A percentile compares a stretch with the other conserved stretches of the same genome.
phyloP scores from a whole-genome alignment of 192 early-diverging fungal genomes.

The Backusella luteola region DNA sequence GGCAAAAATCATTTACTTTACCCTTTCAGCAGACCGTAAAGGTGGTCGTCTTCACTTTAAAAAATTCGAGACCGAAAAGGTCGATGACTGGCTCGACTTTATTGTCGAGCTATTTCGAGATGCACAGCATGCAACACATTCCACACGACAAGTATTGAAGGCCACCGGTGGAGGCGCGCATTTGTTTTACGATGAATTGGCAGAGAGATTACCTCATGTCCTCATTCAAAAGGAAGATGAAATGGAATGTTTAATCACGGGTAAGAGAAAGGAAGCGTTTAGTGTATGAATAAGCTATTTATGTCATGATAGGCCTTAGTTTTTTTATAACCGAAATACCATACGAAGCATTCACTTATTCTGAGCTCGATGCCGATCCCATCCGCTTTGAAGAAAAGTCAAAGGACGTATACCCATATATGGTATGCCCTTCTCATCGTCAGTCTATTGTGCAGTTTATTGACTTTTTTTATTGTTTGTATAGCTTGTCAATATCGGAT shows the following conservation, averaged over 20 bases:
- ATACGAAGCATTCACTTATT: constrained; percentile 92
- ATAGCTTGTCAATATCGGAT: constrained; percentile 96
- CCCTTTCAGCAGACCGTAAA: constrained; percentile 41
- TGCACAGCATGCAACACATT: constrained; percentile 26
- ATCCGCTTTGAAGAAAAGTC: constrained; percentile 56
- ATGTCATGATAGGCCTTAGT: constrained; percentile 68
- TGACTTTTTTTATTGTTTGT: neutral
- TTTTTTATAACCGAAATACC: constrained; percentile 90
- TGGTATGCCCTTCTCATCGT: constrained; percentile 53
- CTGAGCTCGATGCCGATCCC: constrained; percentile 61
- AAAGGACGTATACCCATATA: constrained; percentile 82
- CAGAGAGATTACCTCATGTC: constrained; percentile 45
- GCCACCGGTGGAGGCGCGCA: constrained; percentile 90
- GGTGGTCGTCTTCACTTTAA: constrained; percentile 92
- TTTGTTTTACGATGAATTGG: constrained; percentile 66
- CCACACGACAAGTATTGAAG: constrained; percentile 60
- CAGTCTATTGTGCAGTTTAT: constrained; percentile 39
- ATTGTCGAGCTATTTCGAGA: constrained; percentile 63
- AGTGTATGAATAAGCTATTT: too few relatives aligned
- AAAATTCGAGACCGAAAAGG: constrained; percentile 93
- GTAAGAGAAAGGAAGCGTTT: constrained; percentile 19
- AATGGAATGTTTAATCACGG: constrained; percentile 84
- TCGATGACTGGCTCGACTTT: constrained; percentile 87
- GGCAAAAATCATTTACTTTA: constrained; percentile 74
- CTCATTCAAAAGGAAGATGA: constrained; percentile 87